Evolutionary conservation across 805 yeast genomes (phyloP), one percentile per base, ranked within the genome.

Genomic region (Candida cerambycidarum): DNA sequence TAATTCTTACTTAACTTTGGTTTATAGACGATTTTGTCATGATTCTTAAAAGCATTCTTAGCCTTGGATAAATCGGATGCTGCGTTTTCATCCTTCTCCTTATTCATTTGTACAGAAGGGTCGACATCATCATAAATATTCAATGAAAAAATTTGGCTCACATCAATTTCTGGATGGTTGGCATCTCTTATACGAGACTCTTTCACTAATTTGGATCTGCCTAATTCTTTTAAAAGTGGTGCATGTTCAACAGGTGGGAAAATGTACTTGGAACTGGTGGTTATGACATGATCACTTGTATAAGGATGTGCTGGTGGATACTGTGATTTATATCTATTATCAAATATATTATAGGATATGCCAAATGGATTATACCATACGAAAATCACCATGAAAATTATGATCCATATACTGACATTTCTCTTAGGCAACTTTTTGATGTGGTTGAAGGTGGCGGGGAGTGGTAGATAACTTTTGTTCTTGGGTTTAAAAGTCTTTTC

Each of bases 191-290:
- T 77, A n/a, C 63, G 58, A 38, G 75, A 65, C 35, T 69, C 71
- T 24, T 69, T 70, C 45, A 80, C 82, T 24, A 85, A 61, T 12
- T 72, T 69, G 41, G 72, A 69, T 15, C 79, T 59, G 1, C 80
- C 76, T 39, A 85, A 56, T 44, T 81, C 82, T 50, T 78, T 76
- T 46, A 85, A 67, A 16, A 74, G 58, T 0, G 81, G 78, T 4
- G 86, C 82, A 54, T 85, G 82, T 50, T 85, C 89, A 28, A 84
- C 73, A n/a, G 80, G 76, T n/a, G 93, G 93, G 55, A 76, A 85
- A 11, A 85, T 82, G 54, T 78, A 73, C 29, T 72, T 68, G 14
- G 80, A 71, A 10, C 68, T 61, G 12, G 83, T 75, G 15, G 67
- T 69, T 19, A 80, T 67, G 13, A 44, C 47, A 37, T 62, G 54